These are phyloP conservation scores for Xylaria sp. DNA, from an alignment of 495 filamentous ascomycete genomes.

Conservation along the genomic window DNA sequence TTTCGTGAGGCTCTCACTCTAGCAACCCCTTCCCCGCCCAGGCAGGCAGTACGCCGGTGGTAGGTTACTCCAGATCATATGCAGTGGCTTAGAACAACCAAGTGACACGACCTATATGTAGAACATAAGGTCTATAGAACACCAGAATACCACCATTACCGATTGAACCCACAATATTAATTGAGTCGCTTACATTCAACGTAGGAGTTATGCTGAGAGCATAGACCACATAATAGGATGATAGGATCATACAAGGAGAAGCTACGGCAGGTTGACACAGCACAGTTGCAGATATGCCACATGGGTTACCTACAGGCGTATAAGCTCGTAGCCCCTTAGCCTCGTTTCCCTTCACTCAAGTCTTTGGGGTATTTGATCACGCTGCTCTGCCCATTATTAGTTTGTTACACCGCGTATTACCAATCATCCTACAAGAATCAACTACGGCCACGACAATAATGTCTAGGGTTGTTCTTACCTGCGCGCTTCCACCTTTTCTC, in stretches of 20 bases:
- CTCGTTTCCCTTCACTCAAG: not conserved
- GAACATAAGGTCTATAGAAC: no score
- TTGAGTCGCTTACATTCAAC: not conserved
- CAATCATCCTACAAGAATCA: not conserved
- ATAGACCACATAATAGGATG: not conserved
- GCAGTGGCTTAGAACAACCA: not conserved
- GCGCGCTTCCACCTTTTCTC: not conserved
- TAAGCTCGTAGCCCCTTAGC: not conserved
- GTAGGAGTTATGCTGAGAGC: not conserved
- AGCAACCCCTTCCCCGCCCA: no score
- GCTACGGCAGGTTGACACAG: not conserved
- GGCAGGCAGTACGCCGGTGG: not conserved
- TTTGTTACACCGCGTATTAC: not conserved
- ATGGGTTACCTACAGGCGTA: not conserved
- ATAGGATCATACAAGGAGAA: not conserved
- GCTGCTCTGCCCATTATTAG: not conserved
- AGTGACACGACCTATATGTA: not conserved
- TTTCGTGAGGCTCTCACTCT: no score
- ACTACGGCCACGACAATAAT: not conserved
- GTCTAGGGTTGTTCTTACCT: not conserved
- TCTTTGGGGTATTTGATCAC: not conserved
- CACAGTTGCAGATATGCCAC: not conserved
- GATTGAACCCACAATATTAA: not conserved
- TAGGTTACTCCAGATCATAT: not conserved
- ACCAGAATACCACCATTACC: not conserved